Evolutionary conservation across 192 early-diverging fungal genomes (phyloP), one percentile per base, ranked within the genome.

Genomic region (Lunasporangiospora selenospora): DNA sequence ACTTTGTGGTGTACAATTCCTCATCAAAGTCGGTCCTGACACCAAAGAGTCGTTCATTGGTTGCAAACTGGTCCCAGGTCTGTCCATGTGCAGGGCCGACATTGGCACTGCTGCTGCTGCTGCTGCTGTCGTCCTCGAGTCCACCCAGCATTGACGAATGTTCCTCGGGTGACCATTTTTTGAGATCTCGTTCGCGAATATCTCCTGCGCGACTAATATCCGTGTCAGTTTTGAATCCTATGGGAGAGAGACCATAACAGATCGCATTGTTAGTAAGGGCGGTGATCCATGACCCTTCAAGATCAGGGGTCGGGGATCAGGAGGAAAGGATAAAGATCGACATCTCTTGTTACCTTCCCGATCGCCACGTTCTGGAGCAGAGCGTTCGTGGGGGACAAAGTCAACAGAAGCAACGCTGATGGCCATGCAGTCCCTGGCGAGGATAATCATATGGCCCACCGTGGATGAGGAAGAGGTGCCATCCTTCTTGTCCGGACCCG

Each of bases 51-150:
- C 81, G 73, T 75, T 97, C 94, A 64, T 99, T 99, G 4, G 85
- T 90, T 5, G 87, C 91, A 86, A 99, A 99, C 75, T 99, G 98
- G 77, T 99, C 95, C 98, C 98, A 99, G 18, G 76, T 65, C n/a
- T n/a, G n/a, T n/a, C n/a, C n/a, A n/a, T n/a, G n/a, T n/a, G n/a
- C n/a, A n/a, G n/a, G n/a, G n/a, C n/a, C n/a, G n/a, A n/a, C n/a
- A n/a, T n/a, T n/a, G 3, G 71, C 33, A n/a, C 26, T 66, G 7
- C 75, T 61, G 43, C 60, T 53, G 18, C 62, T 61, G 9, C 53
- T 61, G 11, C 53, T 53, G 13, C 63, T 45, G 31, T 77, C 77
- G 31, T 67, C 76, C 42, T 71, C 77, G n/a, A 78, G 75, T 19
- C 75, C 82, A 11, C 58, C 58, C 15, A 76, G 34, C n/a, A n/a